Base-by-base conservation (phyloP, 2,329 filamentous ascomycete genomes). In the Alternaria gansuensis region DNA sequence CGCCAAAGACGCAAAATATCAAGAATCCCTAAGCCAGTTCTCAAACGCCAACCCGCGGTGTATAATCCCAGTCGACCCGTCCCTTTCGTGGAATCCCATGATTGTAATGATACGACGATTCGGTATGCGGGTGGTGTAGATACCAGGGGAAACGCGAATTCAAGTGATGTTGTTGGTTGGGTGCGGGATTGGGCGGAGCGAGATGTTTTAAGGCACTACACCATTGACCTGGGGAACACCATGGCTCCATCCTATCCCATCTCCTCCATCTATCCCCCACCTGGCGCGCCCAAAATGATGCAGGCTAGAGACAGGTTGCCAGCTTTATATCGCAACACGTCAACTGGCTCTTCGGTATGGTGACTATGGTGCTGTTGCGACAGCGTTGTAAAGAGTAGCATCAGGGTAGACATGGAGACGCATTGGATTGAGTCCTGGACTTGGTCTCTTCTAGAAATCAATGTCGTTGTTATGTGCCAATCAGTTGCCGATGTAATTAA, bases 1-100 rank as follows among this genome's bases (percentile, higher is more conserved):
- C 5, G 66, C 62, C 17, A 75, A 78, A 49, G 70, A 73, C 29
- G 75, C 77, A 37, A 62, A 70, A 37, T 72, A 75, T 8, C 76
- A 83, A 61, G 78, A 81, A 62, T 57, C 67, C 3, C 74, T 83
- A 3, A 80, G 81, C 7, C 77, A 79, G 44, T 82, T 84, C 65
- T 80, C 79, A 31, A 80, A 82, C 49, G 68, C 77, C 13, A 67
- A 69, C 0, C 17, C 17, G 17, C 17, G 17, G 17, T 17, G 17
- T 78, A 75, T 55, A 75, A 66, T 14, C 71, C 66, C 24, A 63
- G 57, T 17, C 62, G 70, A 10, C 64, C 69, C 7, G 74, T 78
- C 29, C 81, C 79, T 0, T 71, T 82, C 23, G 65, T 83, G 45
- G 81, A 82, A 49, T 76, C 79, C 11, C 81, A 84, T 60, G 81